phyloP scores from a whole-genome alignment of 371 early-diverging fungal genomes.

The Rhizopus stolonifer region DNA sequence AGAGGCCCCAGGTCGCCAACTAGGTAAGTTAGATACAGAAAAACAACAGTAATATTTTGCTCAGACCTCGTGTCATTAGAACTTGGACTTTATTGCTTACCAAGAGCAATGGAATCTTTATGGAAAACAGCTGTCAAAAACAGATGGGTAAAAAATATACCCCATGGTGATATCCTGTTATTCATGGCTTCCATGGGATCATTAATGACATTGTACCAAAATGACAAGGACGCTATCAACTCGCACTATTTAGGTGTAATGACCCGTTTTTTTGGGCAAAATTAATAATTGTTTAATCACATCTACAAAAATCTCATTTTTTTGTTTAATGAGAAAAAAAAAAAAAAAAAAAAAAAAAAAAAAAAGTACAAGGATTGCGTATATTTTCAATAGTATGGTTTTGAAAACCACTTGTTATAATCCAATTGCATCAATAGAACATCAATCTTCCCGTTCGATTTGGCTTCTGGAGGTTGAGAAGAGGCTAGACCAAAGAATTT shows the following conservation, averaged over 20 bases:
- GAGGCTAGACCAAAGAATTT: slow-evolving; percentile 51
- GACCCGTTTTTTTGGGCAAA: slow-evolving; percentile 84
- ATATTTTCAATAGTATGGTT: background rate
- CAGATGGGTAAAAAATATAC: slow-evolving; percentile 44
- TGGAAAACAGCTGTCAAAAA: slow-evolving; percentile 62
- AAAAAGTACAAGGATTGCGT: background rate
- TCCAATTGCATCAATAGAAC: slow-evolving; percentile 67
- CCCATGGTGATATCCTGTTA: slow-evolving; percentile 59
- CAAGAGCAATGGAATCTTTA: slow-evolving; percentile 74
- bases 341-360: background rate
- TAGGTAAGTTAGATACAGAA: slow-evolving; percentile 36
- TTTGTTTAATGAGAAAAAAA: background rate
- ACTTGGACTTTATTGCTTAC: slow-evolving; percentile 79
- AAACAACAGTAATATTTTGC: background rate
- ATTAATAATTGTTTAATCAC: too few species aligned
- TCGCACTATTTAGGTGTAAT: slow-evolving; percentile 74
- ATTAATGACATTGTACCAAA: slow-evolving; percentile 83
- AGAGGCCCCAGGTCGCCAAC: slow-evolving; percentile 75
- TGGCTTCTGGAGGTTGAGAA: slow-evolving; percentile 39
- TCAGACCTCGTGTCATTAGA: slow-evolving; percentile 34
- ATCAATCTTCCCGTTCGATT: slow-evolving; percentile 52
- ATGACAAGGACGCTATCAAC: slow-evolving; percentile 69
- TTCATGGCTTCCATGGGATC: slow-evolving; percentile 78
- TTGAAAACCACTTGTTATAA: slow-evolving; percentile 52
- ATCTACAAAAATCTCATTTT: too few species aligned